phyloP scores from a whole-genome alignment of 768 basidiomycete genomes.

The Trametes meyenii region DNA sequence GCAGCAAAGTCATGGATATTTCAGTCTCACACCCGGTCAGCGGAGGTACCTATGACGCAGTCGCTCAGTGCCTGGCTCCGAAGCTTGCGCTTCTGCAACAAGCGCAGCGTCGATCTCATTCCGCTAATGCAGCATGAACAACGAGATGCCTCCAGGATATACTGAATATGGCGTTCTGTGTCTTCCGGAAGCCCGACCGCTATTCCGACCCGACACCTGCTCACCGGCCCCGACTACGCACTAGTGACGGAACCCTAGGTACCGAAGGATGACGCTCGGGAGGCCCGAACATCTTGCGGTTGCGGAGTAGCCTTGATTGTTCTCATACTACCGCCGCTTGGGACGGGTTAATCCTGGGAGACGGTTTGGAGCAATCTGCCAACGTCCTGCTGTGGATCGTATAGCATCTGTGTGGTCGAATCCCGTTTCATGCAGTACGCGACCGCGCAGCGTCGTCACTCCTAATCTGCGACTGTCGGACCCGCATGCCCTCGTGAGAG shows the following conservation, averaged over 20 bases:
- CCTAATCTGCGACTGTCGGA: background rate
- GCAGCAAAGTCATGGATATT: background rate
- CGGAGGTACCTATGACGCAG: background rate
- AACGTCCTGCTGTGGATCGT: background rate
- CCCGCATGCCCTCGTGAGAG: too few relatives aligned
- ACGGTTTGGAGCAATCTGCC: background rate
- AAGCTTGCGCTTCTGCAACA: background rate
- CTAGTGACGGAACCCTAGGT: too few relatives aligned
- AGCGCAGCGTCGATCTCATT: slow-evolving; percentile 1
- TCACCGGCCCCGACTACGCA: too few relatives aligned
- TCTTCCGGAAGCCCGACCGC: too few relatives aligned
- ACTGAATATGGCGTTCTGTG: too few relatives aligned
- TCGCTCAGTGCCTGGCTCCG: slow-evolving; percentile 2
- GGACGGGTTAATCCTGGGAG: background rate
- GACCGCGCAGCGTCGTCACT: background rate
- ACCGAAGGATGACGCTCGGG: background rate
- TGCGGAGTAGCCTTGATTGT: background rate
- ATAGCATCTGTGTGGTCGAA: background rate
- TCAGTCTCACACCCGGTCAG: background rate
- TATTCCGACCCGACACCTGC: too few relatives aligned
- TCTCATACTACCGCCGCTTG: background rate
- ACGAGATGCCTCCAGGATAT: background rate
- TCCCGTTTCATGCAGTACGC: background rate
- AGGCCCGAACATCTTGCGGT: background rate
- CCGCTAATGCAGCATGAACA: background rate